Evolutionary conservation across 352 stramenopile genomes (phyloP).

Genomic region (Phytophthora chlamydospora): DNA sequence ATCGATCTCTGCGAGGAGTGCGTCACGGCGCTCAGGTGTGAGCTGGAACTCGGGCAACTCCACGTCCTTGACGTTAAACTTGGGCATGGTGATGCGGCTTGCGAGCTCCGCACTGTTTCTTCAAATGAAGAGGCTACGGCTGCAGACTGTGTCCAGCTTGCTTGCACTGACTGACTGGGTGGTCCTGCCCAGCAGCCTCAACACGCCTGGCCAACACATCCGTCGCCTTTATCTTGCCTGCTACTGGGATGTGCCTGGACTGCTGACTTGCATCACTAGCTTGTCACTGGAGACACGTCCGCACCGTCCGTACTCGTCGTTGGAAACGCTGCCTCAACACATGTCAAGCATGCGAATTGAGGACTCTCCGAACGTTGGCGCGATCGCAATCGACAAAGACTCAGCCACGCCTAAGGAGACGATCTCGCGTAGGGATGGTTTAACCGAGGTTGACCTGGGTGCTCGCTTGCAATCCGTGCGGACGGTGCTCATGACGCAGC

Average conservation of each 20-base stretch:
- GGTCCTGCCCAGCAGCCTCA: slow-evolving; percentile 17
- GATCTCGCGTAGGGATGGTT: background rate
- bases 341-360: slow-evolving; percentile 14
- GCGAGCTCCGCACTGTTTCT: slow-evolving; percentile 17
- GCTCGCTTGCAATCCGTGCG: background rate
- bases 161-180: slow-evolving; percentile 17
- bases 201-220: slow-evolving; percentile 19
- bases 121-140: slow-evolving; percentile 17
- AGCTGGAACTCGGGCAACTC: slow-evolving; percentile 33
- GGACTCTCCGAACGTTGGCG: slow-evolving; percentile 11
- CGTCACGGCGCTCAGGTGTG: slow-evolving; percentile 20
- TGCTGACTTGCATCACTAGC: slow-evolving; percentile 13
- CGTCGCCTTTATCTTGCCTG: slow-evolving; percentile 30
- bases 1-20: slow-evolving; percentile 34
- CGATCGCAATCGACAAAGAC: slow-evolving; percentile 2
- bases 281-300: slow-evolving; percentile 11
- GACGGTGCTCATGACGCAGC: too few species aligned
- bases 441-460: slow-evolving; percentile 8
- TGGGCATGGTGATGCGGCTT: slow-evolving; percentile 30
- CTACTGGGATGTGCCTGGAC: slow-evolving; percentile 12
- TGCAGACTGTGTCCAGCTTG: slow-evolving; percentile 5
- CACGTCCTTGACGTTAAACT: slow-evolving; percentile 46
- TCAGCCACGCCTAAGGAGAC: slow-evolving; percentile 1
- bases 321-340: slow-evolving; percentile 19
- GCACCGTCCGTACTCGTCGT: slow-evolving; percentile 12